These are phyloP conservation scores for Penicillium bovifimosum DNA, from an alignment of 495 filamentous ascomycete species.

Conservation along the genomic window DNA sequence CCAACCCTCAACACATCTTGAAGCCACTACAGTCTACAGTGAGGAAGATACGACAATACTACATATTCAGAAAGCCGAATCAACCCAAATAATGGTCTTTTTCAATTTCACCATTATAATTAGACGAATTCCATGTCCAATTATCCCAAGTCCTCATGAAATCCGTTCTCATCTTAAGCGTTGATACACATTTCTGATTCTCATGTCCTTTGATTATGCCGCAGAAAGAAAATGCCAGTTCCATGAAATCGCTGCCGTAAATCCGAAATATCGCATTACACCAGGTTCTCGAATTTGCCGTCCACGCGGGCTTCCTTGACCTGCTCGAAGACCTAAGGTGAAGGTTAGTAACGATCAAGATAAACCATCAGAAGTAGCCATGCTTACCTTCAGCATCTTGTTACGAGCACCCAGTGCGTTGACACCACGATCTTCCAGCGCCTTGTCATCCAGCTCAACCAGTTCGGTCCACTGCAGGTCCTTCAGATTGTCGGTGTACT, in stretches of 20 bases:
- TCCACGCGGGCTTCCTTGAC: slow-evolving; percentile 74
- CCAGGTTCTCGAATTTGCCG: slow-evolving; percentile 52
- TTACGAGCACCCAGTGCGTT: slow-evolving; percentile 91
- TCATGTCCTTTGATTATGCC: slow-evolving; percentile 46
- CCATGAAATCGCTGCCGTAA: slow-evolving; percentile 17
- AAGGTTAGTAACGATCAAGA: slow-evolving; percentile 10
- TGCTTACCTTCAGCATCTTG: slow-evolving; percentile 92
- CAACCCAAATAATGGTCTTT: slow-evolving; percentile 15
- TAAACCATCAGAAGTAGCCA: background rate
- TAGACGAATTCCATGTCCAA: slow-evolving; percentile 27
- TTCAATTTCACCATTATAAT: slow-evolving; percentile 32
- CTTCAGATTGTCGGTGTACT: slow-evolving; percentile 98
- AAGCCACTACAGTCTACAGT: no score
- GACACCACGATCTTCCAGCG: slow-evolving; percentile 86
- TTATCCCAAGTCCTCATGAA: slow-evolving; percentile 20
- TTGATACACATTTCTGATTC: slow-evolving; percentile 31
- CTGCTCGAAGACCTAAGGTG: slow-evolving; percentile 79
- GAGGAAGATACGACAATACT: background rate
- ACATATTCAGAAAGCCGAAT: background rate
- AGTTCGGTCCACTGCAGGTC: slow-evolving; percentile 95
- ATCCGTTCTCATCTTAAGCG: slow-evolving; percentile 28
- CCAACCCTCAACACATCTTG: background rate
- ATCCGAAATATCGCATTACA: slow-evolving; percentile 17
- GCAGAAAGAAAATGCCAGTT: slow-evolving; percentile 31
- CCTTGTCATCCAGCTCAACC: slow-evolving; percentile 87